Evolutionary conservation across 2,329 filamentous ascomycete genomes (phyloP), one percentile per base, ranked within the genome.

Genomic region (Epichloe baconii): DNA sequence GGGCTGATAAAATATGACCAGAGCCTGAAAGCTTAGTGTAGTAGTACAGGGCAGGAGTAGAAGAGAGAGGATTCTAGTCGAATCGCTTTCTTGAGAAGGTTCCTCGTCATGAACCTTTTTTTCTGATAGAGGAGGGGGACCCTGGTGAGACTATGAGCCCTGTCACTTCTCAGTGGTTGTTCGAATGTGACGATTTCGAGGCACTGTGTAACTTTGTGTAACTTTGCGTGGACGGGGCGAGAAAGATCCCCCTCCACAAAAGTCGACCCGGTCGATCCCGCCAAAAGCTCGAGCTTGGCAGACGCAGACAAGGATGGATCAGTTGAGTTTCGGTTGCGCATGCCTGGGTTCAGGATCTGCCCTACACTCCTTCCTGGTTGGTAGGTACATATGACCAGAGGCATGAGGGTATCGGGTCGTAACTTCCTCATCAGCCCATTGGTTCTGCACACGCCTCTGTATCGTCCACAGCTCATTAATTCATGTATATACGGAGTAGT

Each of bases 91-190:
- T 35, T 6, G 34, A 37, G 23, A 26, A 46, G 44, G 37, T 47
- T 36, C 44, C 7, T 48, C 31, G 47, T 36, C 15, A 48, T 14
- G 38, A 35, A 31, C 15, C 37, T 35, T 23, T 35, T 23, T 37
- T 41, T 34, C 36, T 7, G 34, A n/a, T 11, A 47, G 31, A 34
- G 47, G 23, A 26, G 47, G 47, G 47, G 17, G 5, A 21, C 11
- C 38, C 11, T 21, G 38, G 17, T 23, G 47, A 35, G 19, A 37
- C 15, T 10, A n/a, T n/a, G 38, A 48, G 47, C 34, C 26, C 38
- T 48, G 47, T 48, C 47, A 48, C 35, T 48, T 48, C 36, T 48
- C 31, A 23, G 47, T 43, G 47, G 47, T 26, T 34, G 38, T 48
- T 40, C 40, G 26, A 48, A 48, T 43, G 23, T 48, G 47, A 48